Evolutionary conservation across 2,329 filamentous ascomycete genomes (phyloP), one percentile per base, ranked within the genome.

Genomic region (Cyclaneusma minus): DNA sequence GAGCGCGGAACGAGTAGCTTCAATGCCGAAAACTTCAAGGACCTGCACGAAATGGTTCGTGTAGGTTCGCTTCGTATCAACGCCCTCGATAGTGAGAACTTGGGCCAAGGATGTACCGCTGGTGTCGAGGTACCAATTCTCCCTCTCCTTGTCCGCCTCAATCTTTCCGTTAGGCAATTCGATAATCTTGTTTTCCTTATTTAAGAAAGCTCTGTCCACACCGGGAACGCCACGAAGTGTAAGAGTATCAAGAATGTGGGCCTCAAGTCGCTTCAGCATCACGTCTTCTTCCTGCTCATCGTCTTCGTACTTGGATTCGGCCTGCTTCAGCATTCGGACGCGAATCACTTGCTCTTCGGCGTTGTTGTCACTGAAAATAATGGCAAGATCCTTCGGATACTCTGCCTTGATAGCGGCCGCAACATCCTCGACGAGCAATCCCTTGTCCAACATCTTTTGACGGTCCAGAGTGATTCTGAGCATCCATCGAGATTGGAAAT

Each of bases 281-380:
- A 80, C 78, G 48, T 95, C 87, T 36, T 94, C 84, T 44, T 92
- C 80, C 30, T 80, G 69, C 16, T 66, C 67, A 11, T 70, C 64
- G 19, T 77, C 74, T 7, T 87, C 80, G 8, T 80, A 78, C 46
- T 82, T 77, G 23, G 75, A 70, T 25, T 78, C 75, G 25, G 69
- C 65, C 34, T 70, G 62, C 16, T 62, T 58, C 34, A 91, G 71
- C 42, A 85, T 78, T 37, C 89, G 80, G 37, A 94, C 78, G 49
- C 89, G 89, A 41, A 98, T 83, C 23, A 95, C 78, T 50, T 91
- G 84, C 48, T 91, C 75, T 37, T 94, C 85, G 7, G 87, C 85
- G 51, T 98, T 98, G 61, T 94, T 89, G 52, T 98, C 89, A 54
- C 84, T 93, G 62, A 92, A 93, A 33, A 98, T 85, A 38, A 98